Evolutionary conservation across 768 basidiomycete species (phyloP).

Genomic region (Holtermanniella nyarrowii): DNA sequence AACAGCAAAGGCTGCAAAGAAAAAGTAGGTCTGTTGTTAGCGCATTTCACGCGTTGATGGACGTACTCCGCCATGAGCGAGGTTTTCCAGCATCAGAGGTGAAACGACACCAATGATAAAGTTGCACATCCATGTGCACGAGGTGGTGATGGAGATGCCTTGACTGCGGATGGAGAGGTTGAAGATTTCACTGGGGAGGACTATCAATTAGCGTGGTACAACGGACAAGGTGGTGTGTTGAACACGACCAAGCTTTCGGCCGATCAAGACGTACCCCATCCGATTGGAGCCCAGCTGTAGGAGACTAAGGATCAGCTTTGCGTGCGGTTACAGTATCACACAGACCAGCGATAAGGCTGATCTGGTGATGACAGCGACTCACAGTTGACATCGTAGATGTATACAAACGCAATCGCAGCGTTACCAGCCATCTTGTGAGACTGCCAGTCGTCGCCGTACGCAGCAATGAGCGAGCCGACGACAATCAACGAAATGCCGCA

Average conservation of each 20-base stretch:
- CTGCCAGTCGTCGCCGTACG: conserved; percentile 1
- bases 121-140: conserved; percentile 12
- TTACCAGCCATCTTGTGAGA: neutral
- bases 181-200: conserved; percentile 14
- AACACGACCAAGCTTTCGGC: neutral
- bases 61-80: conserved; percentile 1
- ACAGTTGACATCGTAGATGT: neutral
- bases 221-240: no score
- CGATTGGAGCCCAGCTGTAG: neutral
- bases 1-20: conserved; percentile 8
- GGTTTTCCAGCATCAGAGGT: conserved; percentile 4
- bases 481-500: conserved; percentile 13
- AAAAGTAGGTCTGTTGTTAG: conserved; percentile 3
- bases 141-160: conserved; percentile 5
- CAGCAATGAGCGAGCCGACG: conserved; percentile 12
- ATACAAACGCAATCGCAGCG: conserved; percentile 2
- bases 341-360: no score
- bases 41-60: neutral
- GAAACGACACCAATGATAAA: conserved; percentile 8
- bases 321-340: no score
- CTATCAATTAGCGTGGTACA: no score
- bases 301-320: no score
- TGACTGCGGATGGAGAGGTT: conserved; percentile 12
- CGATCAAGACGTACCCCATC: neutral
- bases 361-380: no score